Evolutionary conservation across 2,329 filamentous ascomycete genomes (phyloP), one percentile per base, ranked within the genome.

Genomic region (Colletotrichum gloeosporioides): DNA sequence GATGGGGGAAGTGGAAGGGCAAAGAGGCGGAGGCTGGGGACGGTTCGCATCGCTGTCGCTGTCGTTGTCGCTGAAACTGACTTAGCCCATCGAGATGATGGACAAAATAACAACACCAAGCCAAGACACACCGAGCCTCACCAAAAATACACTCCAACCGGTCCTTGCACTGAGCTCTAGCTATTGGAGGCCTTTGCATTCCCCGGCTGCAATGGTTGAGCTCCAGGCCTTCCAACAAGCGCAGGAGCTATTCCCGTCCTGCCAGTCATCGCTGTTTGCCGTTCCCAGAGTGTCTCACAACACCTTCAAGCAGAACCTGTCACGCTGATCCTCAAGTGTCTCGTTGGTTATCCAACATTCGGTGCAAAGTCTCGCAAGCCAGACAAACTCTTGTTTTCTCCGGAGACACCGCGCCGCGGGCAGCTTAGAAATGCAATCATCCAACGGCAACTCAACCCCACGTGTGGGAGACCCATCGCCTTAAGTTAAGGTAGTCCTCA

Each of bases 361-460:
- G 57, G 25, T 22, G 25, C 16, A 69, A 31, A 69, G 69, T 76
- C 64, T 64, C 39, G 57, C 70, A 65, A 67, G 68, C 53, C 39
- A 75, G 55, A 63, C 65, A 68, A 32, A 31, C 63, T 64, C 22
- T 64, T 27, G 22, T 71, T 27, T 71, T 36, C 69, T 64, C 59
- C 36, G 57, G 57, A 27, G 49, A 29, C 53, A 59, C 53, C 31
- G 25, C 44, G n/a, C 65, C 39, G 49, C 59, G 18, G 27, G 29
- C 29, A 44, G 69, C 55, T 75, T 75, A 73, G 69, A 75, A 75
- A 75, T 75, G 34, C 72, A 66, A 71, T 76, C n/a, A 44, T 65
- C 70, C 64, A 76, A 68, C 69, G 63, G 55, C 64, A 76, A 69
- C 44, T 69, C 44, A 39, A 73, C 70, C 73, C 73, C 73, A 73